These are phyloP conservation scores for Gilbertella persicaria DNA, from an alignment of 371 early-diverging fungal genomes.

Conservation along the genomic window DNA sequence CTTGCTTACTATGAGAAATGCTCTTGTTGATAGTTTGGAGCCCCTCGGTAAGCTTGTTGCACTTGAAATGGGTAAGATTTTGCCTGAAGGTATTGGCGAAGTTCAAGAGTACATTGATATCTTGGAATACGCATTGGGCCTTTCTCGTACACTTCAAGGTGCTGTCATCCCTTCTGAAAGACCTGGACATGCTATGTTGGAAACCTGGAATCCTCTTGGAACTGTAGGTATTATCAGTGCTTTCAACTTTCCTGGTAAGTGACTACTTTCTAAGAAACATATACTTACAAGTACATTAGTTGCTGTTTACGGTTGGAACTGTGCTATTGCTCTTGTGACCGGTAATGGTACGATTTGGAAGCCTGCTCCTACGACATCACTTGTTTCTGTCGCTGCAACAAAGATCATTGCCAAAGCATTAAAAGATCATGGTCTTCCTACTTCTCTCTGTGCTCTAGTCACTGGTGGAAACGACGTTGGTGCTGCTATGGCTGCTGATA, in stretches of 20 bases:
- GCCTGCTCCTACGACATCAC: conserved; percentile 89
- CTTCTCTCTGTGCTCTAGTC: conserved; percentile 87
- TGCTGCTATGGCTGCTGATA: conserved; percentile 70
- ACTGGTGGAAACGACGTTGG: conserved; percentile 92
- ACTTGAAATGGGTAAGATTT: conserved; percentile 96
- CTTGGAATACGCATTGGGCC: conserved; percentile 90
- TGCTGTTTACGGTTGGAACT: conserved; percentile 91
- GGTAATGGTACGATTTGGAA: conserved; percentile 96
- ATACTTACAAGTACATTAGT: conserved; percentile 30
- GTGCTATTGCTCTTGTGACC: conserved; percentile 87
- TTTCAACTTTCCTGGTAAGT: conserved; percentile 79
- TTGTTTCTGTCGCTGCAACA: conserved; percentile 88
- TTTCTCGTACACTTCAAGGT: conserved; percentile 88
- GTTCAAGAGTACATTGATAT: conserved; percentile 98
- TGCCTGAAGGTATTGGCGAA: conserved; percentile 94
- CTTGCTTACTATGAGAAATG: conserved; percentile 90
- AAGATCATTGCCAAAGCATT: conserved; percentile 87
- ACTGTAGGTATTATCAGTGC: conserved; percentile 95
- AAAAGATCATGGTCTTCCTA: conserved; percentile 82
- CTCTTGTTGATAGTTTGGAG: conserved; percentile 71
- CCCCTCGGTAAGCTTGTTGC: conserved; percentile 87
- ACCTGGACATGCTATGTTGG: conserved; percentile 95
- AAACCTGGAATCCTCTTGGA: conserved; percentile 96
- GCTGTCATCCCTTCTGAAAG: conserved; percentile 91
- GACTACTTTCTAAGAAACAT: neutral